These are phyloP conservation scores for Pinus tabuliformis DNA, from an alignment of 75 land plant species.

Conservation along the genomic window DNA sequence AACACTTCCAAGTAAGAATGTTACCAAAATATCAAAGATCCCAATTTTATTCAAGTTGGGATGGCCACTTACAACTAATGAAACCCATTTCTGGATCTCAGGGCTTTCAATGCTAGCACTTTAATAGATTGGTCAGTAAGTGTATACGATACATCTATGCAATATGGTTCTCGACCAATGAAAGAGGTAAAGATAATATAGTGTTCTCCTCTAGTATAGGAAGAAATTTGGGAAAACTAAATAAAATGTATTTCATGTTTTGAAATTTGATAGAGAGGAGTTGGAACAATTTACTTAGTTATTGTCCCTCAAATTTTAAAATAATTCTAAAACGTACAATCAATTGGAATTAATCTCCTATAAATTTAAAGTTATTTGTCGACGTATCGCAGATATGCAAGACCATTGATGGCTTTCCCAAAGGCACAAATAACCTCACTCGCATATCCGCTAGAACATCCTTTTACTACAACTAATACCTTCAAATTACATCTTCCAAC, in stretches of 20 bases:
- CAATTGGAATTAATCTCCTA: too few species aligned
- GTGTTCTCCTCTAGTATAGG: too few species aligned
- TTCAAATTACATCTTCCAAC: background rate
- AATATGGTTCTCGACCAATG: conserved; percentile 5
- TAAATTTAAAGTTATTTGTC: too few species aligned
- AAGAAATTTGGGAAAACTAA: too few species aligned
- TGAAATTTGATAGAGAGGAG: too few species aligned
- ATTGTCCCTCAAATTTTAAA: too few species aligned
- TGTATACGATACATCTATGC: conserved; percentile 3
- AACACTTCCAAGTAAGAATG: conserved; percentile 47
- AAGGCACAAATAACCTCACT: conserved; percentile 28
- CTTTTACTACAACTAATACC: conserved; percentile 16
- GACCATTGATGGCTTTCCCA: conserved; percentile 36
- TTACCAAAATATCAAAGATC: background rate
- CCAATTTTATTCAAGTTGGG: background rate
- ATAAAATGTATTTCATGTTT: too few species aligned
- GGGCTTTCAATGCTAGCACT: background rate
- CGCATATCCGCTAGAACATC: conserved; percentile 33
- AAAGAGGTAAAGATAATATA: conserved; percentile 1
- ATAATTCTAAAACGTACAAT: too few species aligned
- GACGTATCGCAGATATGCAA: conserved; percentile 21
- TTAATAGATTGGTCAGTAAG: background rate
- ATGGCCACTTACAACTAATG: background rate
- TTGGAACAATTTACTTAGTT: too few species aligned
- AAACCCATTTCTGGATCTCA: background rate